Percentiles rank a stretch among this genome's conserved stretches.
Conservation (phyloP, 169 alveolate genomes). For the Cyclospora cayetanensis region DNA sequence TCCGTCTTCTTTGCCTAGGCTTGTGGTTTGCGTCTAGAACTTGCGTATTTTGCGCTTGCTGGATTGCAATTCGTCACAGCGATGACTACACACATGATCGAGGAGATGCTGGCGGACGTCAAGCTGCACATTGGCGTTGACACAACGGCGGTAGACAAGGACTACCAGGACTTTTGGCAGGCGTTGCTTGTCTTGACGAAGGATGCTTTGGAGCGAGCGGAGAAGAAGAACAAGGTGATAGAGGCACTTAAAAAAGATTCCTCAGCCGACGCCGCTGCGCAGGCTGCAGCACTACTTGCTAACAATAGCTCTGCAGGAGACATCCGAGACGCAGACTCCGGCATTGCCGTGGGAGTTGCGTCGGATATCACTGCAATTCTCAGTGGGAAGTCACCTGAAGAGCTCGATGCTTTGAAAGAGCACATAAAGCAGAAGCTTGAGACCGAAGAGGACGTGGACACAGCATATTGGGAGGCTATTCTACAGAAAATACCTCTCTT, state of each 20-base stretch:
- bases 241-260: conserved; percentile 38
- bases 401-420: conserved; percentile 53
- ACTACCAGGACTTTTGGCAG: conserved; percentile 70
- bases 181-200: conserved; percentile 26
- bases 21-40: neutral
- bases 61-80: too few relatives aligned
- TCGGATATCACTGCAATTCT: conserved; percentile 59
- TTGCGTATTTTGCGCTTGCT: neutral
- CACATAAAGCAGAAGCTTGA: conserved; percentile 57
- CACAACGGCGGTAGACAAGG: conserved; percentile 56
- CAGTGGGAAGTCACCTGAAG: conserved; percentile 41
- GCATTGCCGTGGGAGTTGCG: conserved; percentile 55
- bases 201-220: conserved; percentile 48
- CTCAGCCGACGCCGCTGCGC: conserved; percentile 59
- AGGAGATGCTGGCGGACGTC: conserved; percentile 57
- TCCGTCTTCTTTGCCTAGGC: neutral
- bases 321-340: conserved; percentile 59
- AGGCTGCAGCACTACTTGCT: conserved; percentile 61
- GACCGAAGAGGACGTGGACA: conserved; percentile 64
- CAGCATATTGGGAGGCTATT: conserved; percentile 73
- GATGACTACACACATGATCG: conserved; percentile 39
- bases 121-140: conserved; percentile 60
- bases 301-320: conserved; percentile 4
- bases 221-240: conserved; percentile 23
- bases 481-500: conserved; percentile 66